Evolutionary conservation across 2,329 filamentous ascomycete species (phyloP).

Genomic region (Verticillium nubilum): DNA sequence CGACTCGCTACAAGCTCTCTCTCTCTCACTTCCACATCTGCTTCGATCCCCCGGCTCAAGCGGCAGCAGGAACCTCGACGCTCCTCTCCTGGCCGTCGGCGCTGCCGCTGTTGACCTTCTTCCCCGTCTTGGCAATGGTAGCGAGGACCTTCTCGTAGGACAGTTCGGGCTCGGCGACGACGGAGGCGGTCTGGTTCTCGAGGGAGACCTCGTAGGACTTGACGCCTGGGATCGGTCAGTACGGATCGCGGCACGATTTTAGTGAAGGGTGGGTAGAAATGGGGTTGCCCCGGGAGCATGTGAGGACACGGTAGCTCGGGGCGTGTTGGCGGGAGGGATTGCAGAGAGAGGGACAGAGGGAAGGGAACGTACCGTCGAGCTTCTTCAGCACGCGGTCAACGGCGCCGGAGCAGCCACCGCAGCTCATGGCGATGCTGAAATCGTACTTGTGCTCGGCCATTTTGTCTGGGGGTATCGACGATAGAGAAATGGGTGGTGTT

Average conservation of each 20-base stretch:
- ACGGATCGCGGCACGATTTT: too few relatives aligned
- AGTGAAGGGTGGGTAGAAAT: not conserved
- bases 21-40: not conserved
- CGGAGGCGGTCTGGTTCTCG: constrained; percentile 75
- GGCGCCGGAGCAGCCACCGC: constrained; percentile 92
- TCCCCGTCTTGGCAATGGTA: constrained; percentile 93
- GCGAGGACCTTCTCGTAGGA: constrained; percentile 75
- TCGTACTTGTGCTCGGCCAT: constrained; percentile 91
- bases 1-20: not conserved
- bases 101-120: constrained; percentile 76
- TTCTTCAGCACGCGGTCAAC: constrained; percentile 89
- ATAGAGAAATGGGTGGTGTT: constrained; percentile 4
- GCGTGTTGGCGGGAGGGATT: too few relatives aligned
- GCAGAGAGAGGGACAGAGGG: too few relatives aligned
- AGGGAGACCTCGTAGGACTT: constrained; percentile 84
- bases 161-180: constrained; percentile 64
- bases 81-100: constrained; percentile 59
- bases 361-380: constrained; percentile 65
- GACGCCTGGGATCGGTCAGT: constrained; percentile 56
- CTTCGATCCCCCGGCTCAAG: not conserved
- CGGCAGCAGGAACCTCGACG: constrained; percentile 33
- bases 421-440: constrained; percentile 92
- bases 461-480: constrained; percentile 17
- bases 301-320: too few relatives aligned
- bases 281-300: not conserved